phyloP scores from a whole-genome alignment of 2,329 filamentous ascomycete species.

The Sporothrix sp. region DNA sequence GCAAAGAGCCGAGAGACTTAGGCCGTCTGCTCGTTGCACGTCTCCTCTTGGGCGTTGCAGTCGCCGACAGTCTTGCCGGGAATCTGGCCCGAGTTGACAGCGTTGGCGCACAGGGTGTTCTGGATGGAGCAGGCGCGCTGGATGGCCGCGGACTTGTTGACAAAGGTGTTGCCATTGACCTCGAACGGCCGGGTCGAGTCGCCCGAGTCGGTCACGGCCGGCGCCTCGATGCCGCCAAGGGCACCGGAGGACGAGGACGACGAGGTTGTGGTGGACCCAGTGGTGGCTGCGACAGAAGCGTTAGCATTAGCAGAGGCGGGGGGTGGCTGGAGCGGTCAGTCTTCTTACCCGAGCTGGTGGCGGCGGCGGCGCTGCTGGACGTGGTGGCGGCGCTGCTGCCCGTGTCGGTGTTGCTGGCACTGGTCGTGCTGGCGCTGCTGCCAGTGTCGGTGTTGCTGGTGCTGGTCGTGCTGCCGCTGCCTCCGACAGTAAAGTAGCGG shows the following conservation, averaged over 20 bases:
- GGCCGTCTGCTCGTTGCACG: conserved; percentile 28
- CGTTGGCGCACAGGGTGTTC: conserved; percentile 50
- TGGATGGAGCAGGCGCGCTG: conserved; percentile 55
- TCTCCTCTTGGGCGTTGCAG: conserved; percentile 44
- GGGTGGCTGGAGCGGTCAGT: neutral
- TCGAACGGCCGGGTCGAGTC: conserved; percentile 42
- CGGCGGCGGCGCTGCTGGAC: neutral
- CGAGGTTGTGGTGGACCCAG: conserved; percentile 17
- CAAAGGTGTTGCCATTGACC: conserved; percentile 49
- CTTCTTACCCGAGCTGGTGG: neutral
- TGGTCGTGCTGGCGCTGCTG: neutral
- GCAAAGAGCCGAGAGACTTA: neutral
- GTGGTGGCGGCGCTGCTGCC: conserved; percentile 8
- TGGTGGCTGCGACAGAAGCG: conserved; percentile 13
- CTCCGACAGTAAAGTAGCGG: conserved; percentile 45
- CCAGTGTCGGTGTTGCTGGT: conserved; percentile 18
- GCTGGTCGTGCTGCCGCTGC: conserved; percentile 12
- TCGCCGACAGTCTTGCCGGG: conserved; percentile 35
- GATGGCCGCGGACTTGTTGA: conserved; percentile 43
- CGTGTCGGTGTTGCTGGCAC: conserved; percentile 10
- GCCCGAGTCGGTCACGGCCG: conserved; percentile 39
- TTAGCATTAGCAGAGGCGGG: conserved; percentile 12
- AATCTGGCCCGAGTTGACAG: conserved; percentile 41
- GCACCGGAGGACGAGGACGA: conserved; percentile 21
- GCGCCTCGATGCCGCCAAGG: conserved; percentile 43